These are phyloP conservation scores for Coniferiporia weirii DNA, from an alignment of 1,284 basidiomycete genomes.

Conservation along the genomic window DNA sequence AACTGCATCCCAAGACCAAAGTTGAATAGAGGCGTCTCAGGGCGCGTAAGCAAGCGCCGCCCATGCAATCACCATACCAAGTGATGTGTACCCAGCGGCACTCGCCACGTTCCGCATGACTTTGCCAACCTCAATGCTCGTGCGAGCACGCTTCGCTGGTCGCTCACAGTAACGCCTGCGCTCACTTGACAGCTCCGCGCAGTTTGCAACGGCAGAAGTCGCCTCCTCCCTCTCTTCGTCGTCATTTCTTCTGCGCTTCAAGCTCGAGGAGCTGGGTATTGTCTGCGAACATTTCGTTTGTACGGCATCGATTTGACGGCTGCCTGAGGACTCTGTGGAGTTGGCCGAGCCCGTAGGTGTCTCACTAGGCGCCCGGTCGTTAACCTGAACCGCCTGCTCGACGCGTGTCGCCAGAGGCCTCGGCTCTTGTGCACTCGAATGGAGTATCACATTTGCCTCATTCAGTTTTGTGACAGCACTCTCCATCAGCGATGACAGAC, in stretches of 20 bases:
- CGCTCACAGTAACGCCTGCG: not conserved
- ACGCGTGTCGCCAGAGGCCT: not conserved
- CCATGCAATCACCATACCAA: slow-evolving; percentile 12
- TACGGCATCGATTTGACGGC: not conserved
- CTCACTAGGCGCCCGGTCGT: not conserved
- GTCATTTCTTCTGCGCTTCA: slow-evolving; percentile 8
- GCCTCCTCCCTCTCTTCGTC: not conserved
- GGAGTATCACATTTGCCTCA: not conserved
- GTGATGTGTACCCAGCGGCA: slow-evolving; percentile 14
- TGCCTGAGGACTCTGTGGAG: not conserved
- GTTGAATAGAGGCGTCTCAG: not conserved
- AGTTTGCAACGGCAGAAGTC: not conserved
- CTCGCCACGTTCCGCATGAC: slow-evolving; percentile 3
- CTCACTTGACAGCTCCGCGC: not conserved
- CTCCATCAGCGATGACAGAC: slow-evolving; percentile 11
- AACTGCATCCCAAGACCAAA: too few species aligned
- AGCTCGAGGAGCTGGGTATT: not conserved
- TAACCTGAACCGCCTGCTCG: slow-evolving; percentile 1
- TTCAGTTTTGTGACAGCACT: slow-evolving; percentile 7
- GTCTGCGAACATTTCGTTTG: too few species aligned
- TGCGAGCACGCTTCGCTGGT: slow-evolving; percentile 13
- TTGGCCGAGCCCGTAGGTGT: not conserved
- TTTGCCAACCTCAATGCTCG: not conserved
- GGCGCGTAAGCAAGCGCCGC: slow-evolving; percentile 11
- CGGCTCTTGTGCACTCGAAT: not conserved